Evolutionary conservation across 805 yeast species (phyloP), one percentile per base, ranked within the genome.

Genomic region (Tetrapisispora taiwanensis): DNA sequence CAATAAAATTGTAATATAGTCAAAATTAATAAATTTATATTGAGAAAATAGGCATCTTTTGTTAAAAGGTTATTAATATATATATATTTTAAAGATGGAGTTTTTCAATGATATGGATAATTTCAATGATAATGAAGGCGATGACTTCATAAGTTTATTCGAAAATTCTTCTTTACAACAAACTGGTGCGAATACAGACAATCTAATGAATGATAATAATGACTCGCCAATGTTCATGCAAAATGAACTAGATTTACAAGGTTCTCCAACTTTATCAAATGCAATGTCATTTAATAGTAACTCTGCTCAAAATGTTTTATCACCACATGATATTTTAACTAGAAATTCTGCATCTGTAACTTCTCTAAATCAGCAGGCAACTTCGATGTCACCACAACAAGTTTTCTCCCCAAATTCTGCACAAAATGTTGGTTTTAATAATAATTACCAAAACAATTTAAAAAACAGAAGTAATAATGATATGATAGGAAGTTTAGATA

Each of bases 311-410:
- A 28, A 32, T 41, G 35, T 38, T 14, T 22, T 62, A 24, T 59
- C 65, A 10, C 67, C 67, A 13, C 67, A 62, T 33, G 65, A 57
- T 3, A 62, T 62, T 10, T 45, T 62, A 45, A 58, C 60, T 37
- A 55, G 56, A 41, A 59, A 60, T 39, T 52, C 59, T 14, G 45
- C 48, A 19, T 43, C 44, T 7, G 31, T 30, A 14, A 17, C 32
- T 12, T 12, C 37, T 2, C 36, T 39, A 34, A 53, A 45, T 45
- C 54, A 39, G 52, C 62, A 36, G 51, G 48, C 31, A 7, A 28
- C 39, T 48, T 51, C 59, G 3, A 48, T 52, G 43, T 51, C 55
- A 6, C 58, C 58, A 20, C 58, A 56, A 32, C 58, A 55, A 37
- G 51, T 55, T 48, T 52, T 53, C 36, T 45, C 56, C 8, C 54